These are phyloP conservation scores for Evernia prunastri DNA, from an alignment of 495 filamentous ascomycete genomes.

Conservation along the genomic window DNA sequence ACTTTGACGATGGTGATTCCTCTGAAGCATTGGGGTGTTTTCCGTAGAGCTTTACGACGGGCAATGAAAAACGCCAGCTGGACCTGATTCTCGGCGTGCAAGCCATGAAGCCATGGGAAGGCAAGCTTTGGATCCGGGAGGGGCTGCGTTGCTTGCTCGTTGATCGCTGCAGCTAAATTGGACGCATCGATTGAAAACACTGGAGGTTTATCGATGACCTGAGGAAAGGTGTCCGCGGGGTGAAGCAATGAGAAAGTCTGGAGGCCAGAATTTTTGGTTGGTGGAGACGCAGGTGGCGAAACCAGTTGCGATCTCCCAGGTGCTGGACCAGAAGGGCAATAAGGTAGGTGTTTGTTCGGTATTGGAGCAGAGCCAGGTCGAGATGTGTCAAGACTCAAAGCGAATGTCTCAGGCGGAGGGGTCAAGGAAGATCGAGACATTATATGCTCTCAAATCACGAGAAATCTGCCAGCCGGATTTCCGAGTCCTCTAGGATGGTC, in stretches of 20 bases:
- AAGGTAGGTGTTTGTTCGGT: slow-evolving; percentile 85
- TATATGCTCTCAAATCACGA: slow-evolving; percentile 11
- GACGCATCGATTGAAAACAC: slow-evolving; percentile 68
- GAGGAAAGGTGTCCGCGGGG: slow-evolving; percentile 59
- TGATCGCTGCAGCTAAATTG: slow-evolving; percentile 62
- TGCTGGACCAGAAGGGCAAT: slow-evolving; percentile 71
- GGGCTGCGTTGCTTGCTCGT: slow-evolving; percentile 66
- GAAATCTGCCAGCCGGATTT: not conserved
- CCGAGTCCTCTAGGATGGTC: not conserved
- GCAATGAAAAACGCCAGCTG: slow-evolving; percentile 84
- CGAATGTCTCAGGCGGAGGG: slow-evolving; percentile 39
- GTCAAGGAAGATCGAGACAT: slow-evolving; percentile 46
- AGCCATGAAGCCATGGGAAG: slow-evolving; percentile 96
- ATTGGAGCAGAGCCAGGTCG: slow-evolving; percentile 50
- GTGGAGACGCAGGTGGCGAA: slow-evolving; percentile 62
- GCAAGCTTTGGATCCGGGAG: slow-evolving; percentile 75
- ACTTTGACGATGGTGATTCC: slow-evolving; percentile 84
- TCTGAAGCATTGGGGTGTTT: slow-evolving; percentile 71
- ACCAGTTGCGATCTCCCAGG: slow-evolving; percentile 48
- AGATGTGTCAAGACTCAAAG: slow-evolving; percentile 36
- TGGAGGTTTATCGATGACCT: slow-evolving; percentile 50
- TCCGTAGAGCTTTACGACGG: slow-evolving; percentile 61
- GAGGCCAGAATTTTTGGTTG: slow-evolving; percentile 43
- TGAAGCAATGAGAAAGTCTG: slow-evolving; percentile 62
- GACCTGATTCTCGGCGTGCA: slow-evolving; percentile 83